Evolutionary conservation across 768 basidiomycete species (phyloP), one percentile per base, ranked within the genome.

Genomic region (Royoungia palumana): DNA sequence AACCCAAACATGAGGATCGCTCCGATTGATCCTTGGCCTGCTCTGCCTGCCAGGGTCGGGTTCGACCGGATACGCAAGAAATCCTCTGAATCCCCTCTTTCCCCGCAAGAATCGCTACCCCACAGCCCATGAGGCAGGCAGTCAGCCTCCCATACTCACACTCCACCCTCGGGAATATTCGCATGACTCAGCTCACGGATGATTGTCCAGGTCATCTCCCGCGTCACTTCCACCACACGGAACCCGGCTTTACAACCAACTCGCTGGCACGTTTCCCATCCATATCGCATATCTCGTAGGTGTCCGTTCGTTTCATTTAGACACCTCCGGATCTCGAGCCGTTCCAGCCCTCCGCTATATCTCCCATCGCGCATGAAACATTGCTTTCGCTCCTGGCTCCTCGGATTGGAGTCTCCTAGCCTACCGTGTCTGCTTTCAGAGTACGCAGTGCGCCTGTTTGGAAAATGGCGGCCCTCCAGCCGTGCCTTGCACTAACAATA

Each of bases 91-190:
- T 27, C 53, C 63, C 50, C 58, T 44, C 49, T 57, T 59, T 48
- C 63, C 62, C 62, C 62, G 49, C 62, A 60, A 24, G 49, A 39
- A 42, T 35, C 2, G 13, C 34, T 57, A 58, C 62, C 62, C 62
- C 62, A 38, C 61, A 63, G 14, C 10, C 41, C 60, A 58, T 42
- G 58, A 55, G 54, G 30, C 32, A 32, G 1, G 11, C 6, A 2
- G 11, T 28, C 28, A 12, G 3, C 28, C 28, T 9, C 28, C 28
- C 6, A 32, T 32, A 32, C 14, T 32, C 32, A 32, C 32, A 32
- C 32, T 32, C 4, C 32, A 32, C 32, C 14, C 4, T 4, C 14
- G 14, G 30, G 30, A 32, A 32, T 7, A 32, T 32, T 6, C 32
- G 3, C 32, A 32, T 32, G 32, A 32, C 32, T 32, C 32, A 32